Evolutionary conservation across 352 stramenopile genomes (phyloP), one percentile per base, ranked within the genome.

Genomic region (Phytophthora hibernalis): DNA sequence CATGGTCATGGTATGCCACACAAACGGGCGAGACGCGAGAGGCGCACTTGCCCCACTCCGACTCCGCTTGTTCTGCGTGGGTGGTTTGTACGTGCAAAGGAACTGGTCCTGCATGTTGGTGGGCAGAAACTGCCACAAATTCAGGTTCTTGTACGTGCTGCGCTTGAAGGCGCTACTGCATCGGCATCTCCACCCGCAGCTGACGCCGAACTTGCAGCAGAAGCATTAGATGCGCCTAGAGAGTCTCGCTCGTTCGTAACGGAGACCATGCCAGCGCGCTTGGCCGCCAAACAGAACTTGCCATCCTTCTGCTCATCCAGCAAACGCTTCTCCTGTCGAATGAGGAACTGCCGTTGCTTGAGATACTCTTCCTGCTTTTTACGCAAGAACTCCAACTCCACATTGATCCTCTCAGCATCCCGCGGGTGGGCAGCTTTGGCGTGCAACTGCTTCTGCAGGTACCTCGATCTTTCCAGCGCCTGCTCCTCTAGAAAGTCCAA

Each of bases 101-200:
- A 91, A 93, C 65, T 93, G 85, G 55, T 93, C 77, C 67, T 96
- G 87, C 84, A 96, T 92, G 71, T 96, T 96, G 16, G 87, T 96
- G 0, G 87, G 79, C 12, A 96, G 33, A 42, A 87, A 91, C 54
- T 93, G 83, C 87, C 87, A 96, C 26, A 87, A 50, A 16, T 91
- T 83, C 12, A 92, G 65, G 33, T 76, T 90, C 54, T 94, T 93
- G 79, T 83, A 92, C 56, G 86, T 94, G 74, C 87, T 96, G 42
- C 84, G 81, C 68, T 93, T 93, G 73, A 96, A 96, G 85, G 83
- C 8, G 83, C 77, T 15, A 86, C 53, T 11, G 82, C 40, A 18
- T 89, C 80, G 12, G 43, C 50, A 2, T 76, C 59, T 11, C 30
- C 40, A 21, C 45, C 54, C n/a, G 42, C 51, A 10, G 72, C 54